Evolutionary conservation across 306 rosid species (phyloP).

Genomic region (Fragaria nilgerrensis): DNA sequence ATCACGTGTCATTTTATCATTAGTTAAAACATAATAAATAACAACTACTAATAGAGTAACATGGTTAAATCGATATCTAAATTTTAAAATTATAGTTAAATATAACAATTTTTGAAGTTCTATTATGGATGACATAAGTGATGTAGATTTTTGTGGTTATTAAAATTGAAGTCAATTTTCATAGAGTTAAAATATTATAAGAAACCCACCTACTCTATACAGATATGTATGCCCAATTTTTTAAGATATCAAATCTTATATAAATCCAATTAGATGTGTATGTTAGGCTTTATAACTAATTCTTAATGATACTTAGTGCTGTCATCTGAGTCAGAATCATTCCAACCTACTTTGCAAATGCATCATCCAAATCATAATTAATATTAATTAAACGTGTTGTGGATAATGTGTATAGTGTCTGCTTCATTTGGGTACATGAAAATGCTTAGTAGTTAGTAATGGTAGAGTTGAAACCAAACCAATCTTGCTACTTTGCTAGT

Average conservation of each 20-base stretch:
- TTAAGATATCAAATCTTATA: background rate
- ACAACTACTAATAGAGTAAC: too few species aligned
- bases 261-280: background rate
- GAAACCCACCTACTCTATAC: background rate
- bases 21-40: too few species aligned
- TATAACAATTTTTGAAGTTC: too few species aligned
- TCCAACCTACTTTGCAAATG: background rate
- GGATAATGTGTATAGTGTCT: background rate
- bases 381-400: background rate
- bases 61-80: too few species aligned
- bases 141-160: background rate
- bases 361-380: background rate
- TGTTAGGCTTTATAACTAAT: background rate
- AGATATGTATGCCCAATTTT: background rate
- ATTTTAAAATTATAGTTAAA: too few species aligned
- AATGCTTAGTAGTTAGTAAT: too few species aligned
- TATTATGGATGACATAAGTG: background rate
- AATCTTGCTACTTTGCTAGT: too few species aligned
- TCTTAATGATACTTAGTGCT: background rate
- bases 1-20: fast-evolving
- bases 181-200: background rate
- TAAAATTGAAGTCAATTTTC: background rate
- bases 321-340: constrained; percentile 7
- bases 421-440: background rate
- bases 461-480: too few species aligned